Evolutionary conservation across 139 green algal genomes (phyloP), one percentile per base, ranked within the genome.

Genomic region (Mesostigma viride): DNA sequence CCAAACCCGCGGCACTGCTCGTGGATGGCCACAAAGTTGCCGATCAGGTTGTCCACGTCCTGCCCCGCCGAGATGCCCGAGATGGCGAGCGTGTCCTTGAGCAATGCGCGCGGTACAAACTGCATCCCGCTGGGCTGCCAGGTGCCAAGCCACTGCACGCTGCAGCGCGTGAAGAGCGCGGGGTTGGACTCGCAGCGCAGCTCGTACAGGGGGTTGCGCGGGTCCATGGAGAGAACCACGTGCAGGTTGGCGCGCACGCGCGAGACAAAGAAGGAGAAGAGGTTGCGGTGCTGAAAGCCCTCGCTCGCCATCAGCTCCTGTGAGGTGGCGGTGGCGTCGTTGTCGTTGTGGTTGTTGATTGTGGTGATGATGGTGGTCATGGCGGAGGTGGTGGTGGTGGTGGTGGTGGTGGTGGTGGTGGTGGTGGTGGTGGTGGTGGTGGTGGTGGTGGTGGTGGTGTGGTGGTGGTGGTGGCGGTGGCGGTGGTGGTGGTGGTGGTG

Each of bases 201-300:
- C 48, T 59, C 58, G 62, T 76, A 80, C n/a, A 79, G 75, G 26
- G 75, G 20, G 64, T 67, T 79, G 73, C 72, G 34, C 3, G 84
- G 82, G 71, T 94, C 78, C 74, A 91, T 81, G 77, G 65, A 85
- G 20, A 94, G 70, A 17, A 79, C 81, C 17, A 94, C 70, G 47
- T 82, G 83, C 44, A 94, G 76, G 67, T 91, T 85, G 65, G 51
- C 61, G 3, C 51, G 58, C 3, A 90, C 65, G 28, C 75, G 71
- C 26, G 44, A 44, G 27, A 61, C 53, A 64, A 80, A 82, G 61
- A 74, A 79, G 11, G 20, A 31, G 56, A 79, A 57, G 35, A n/a
- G 64, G 58, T 65, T 84, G 70, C 26, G 72, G 59, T 82, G 69
- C 48, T 73, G 59, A 34, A 75, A 65, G 28, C 59, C 71, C 44